Conservation (phyloP, 306 rosid genomes). For the Hylodesmum podocarpum region DNA sequence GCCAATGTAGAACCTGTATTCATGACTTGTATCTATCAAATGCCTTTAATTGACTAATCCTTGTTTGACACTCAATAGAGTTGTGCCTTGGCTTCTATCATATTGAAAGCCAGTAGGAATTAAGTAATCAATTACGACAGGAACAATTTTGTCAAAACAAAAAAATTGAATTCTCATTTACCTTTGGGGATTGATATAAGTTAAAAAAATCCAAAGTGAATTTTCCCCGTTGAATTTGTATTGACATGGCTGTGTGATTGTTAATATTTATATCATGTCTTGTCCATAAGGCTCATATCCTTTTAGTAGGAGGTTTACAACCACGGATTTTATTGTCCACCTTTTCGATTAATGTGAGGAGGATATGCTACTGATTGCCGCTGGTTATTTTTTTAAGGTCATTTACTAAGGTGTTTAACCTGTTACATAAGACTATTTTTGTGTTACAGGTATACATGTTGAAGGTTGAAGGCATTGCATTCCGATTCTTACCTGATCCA, state of each 20-base stretch:
- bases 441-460: conserved; percentile 76
- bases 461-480: conserved; percentile 99
- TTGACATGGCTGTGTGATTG: background rate
- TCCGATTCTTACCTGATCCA: conserved; percentile 93
- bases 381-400: background rate
- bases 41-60: background rate
- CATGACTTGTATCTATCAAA: background rate
- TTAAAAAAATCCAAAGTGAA: background rate
- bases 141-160: background rate
- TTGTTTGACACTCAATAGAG: background rate
- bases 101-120: background rate
- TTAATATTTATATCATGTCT: background rate
- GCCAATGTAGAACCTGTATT: background rate
- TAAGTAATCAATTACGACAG: background rate
- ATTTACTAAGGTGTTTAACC: background rate
- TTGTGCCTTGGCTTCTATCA: background rate
- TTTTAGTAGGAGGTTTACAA: background rate
- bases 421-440: background rate
- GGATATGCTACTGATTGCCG: background rate
- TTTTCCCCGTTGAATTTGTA: background rate
- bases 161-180: background rate
- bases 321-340: background rate
- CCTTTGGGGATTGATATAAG: background rate
- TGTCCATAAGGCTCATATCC: too few species aligned
- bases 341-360: background rate